Conservation (phyloP, 2,329 filamentous ascomycete genomes). For the Colletotrichum scovillei region DNA sequence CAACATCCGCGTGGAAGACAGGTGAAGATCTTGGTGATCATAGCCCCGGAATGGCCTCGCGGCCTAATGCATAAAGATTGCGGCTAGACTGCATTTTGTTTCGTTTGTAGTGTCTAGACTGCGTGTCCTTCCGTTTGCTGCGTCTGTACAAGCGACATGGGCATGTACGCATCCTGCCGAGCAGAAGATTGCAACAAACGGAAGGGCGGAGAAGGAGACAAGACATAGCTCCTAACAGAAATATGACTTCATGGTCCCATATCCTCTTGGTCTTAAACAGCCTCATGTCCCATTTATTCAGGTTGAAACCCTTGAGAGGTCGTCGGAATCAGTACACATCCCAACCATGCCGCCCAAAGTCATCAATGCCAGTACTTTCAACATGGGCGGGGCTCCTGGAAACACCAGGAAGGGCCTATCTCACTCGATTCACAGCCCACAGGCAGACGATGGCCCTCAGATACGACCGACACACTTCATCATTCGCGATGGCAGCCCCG, state of each 20-base stretch:
- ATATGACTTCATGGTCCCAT: neutral
- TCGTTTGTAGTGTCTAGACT: neutral
- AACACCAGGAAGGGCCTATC: constrained; percentile 22
- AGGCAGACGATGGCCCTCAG: neutral
- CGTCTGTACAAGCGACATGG: neutral
- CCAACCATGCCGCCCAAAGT: neutral
- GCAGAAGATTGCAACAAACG: neutral
- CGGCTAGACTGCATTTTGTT: neutral
- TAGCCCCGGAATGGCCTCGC: neutral
- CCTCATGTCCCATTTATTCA: too few relatives aligned
- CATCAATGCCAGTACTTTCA: neutral
- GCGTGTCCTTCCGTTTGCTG: constrained; percentile 1
- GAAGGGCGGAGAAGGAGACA: neutral
- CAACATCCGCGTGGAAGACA: constrained; percentile 75
- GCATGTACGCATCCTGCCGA: constrained; percentile 8
- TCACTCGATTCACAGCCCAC: constrained; percentile 31
- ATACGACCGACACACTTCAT: constrained; percentile 51
- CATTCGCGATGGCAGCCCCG: constrained; percentile 47
- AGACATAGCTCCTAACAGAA: neutral
- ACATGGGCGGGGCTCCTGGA: neutral
- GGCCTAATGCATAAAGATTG: constrained; percentile 2
- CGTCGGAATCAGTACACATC: too few relatives aligned
- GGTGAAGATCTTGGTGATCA: constrained; percentile 33
- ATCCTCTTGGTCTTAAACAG: neutral
- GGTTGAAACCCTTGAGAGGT: neutral